Base-by-base conservation (phyloP, 2,329 filamentous ascomycete genomes). In the Didymella exigua region DNA sequence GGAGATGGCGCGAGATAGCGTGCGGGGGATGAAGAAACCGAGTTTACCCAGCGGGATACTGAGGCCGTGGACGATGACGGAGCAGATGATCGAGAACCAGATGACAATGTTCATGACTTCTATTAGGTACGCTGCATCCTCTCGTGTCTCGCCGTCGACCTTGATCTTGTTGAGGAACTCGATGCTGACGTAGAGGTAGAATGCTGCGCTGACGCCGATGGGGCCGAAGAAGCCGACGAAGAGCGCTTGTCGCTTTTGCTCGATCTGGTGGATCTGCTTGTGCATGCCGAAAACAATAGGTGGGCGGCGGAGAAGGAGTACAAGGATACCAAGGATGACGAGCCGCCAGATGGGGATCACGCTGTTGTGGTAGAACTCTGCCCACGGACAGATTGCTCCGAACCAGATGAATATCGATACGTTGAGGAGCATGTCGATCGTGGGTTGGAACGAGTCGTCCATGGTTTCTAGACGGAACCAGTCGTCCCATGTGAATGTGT, bases 151-250 rank as follows among this genome's bases (percentile, higher is more conserved):
- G 0, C 84, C 87, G 47, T 89, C 78, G 7, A 86, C 83, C 0
- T 81, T 84, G 51, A 86, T 74, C 3, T 77, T 69, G 6, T 72
- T 69, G 2, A 97, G 79, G 57, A 93, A 96, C 21, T 96, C 90
- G 1, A 90, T 74, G 34, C 84, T 88, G 58, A 96, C 80, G 68
- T 92, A 96, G 5, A 97, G 81, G 70, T 97, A 96, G 72, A 96
- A 97, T 18, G 96, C 84, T 1, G 91, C 93, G 14, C 90, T 91
- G 1, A 96, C 92, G 2, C 93, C 92, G 51, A 97, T 93, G 0
- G 93, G 93, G 0, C 93, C 93, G 61, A 97, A 97, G 78, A 96
- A 96, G 0, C 93, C 93, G 7, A 95, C 90, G 67, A 96, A 96
- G 0, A 90, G 76, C 1, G 91, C 91, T 62, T 96, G 91, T 4